Conservation (phyloP, 805 yeast genomes). For the Ogataea sp. region DNA sequence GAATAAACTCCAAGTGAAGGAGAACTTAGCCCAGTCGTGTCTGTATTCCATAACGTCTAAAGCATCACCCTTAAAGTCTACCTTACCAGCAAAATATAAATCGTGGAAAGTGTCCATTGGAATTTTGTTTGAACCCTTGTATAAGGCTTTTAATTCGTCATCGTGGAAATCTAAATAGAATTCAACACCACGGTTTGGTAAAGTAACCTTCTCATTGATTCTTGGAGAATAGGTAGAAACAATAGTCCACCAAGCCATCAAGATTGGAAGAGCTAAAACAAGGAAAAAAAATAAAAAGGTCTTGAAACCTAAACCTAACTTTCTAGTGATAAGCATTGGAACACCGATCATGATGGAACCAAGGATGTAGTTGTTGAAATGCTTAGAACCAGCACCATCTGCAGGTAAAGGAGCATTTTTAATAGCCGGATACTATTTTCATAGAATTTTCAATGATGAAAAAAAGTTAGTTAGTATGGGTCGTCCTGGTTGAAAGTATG, state of each 20-base stretch:
- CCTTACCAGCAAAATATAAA: constrained; percentile 75
- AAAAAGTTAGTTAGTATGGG: constrained; percentile 6
- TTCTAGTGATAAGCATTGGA: constrained; percentile 57
- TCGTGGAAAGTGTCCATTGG: constrained; percentile 93
- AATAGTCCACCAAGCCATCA: constrained; percentile 78
- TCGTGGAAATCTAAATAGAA: constrained; percentile 78
- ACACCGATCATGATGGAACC: constrained; percentile 40
- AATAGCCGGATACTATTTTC: constrained; percentile 59
- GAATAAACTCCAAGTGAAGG: constrained; percentile 70
- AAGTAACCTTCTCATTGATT: constrained; percentile 63
- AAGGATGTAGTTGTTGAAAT: constrained; percentile 58
- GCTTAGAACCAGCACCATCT: constrained; percentile 80
- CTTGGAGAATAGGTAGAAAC: constrained; percentile 75
- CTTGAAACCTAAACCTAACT: constrained; percentile 62
- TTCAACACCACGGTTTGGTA: constrained; percentile 73
- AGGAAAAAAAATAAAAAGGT: constrained; percentile 55
- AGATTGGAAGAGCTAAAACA: constrained; percentile 55
- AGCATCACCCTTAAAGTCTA: constrained; percentile 80
- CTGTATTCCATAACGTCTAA: constrained; percentile 78
- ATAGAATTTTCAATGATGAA: too few relatives aligned
- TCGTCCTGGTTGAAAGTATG: too few relatives aligned
- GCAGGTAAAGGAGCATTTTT: constrained; percentile 85
- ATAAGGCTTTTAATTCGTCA: constrained; percentile 56
- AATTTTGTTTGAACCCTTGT: constrained; percentile 66
- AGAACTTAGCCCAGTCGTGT: constrained; percentile 85